Conservation (phyloP, 352 stramenopile genomes). For the Globisporangium cylindrosporum region DNA sequence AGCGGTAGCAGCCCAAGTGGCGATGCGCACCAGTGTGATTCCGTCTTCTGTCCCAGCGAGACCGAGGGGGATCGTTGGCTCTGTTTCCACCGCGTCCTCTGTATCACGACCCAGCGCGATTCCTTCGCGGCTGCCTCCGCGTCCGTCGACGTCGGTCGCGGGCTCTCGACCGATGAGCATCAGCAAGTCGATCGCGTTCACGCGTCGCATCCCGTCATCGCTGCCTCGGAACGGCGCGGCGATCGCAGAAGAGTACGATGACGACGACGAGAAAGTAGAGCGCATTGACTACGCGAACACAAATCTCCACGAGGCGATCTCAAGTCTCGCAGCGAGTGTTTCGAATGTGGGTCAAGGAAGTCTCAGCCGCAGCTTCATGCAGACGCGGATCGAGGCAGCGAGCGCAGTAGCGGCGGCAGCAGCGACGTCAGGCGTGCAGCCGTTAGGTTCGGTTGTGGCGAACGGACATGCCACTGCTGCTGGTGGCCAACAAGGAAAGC, state of each 20-base stretch:
- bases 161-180: constrained; percentile 65
- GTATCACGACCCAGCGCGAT: constrained; percentile 15
- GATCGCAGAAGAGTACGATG: constrained; percentile 30
- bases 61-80: constrained; percentile 13
- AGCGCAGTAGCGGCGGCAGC: constrained; percentile 5
- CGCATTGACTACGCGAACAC: constrained; percentile 70
- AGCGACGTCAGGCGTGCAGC: background rate
- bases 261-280: constrained; percentile 39
- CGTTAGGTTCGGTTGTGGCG: background rate
- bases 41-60: constrained; percentile 11
- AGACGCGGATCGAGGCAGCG: constrained; percentile 31
- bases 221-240: constrained; percentile 5
- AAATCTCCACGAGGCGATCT: constrained; percentile 83
- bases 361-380: constrained; percentile 64
- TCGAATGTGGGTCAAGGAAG: constrained; percentile 73
- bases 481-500: constrained; percentile 8
- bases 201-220: constrained; percentile 29
- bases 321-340: constrained; percentile 74
- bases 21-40: constrained; percentile 15
- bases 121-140: constrained; percentile 35
- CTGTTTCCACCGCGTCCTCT: background rate
- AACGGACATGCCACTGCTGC: background rate
- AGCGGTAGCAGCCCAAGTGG: constrained; percentile 14
- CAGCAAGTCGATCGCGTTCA: constrained; percentile 79
- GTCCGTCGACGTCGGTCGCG: constrained; percentile 48